Evolutionary conservation across 208 protist genomes (phyloP), one percentile per base, ranked within the genome.

Genomic region (Porcisia deanei): DNA sequence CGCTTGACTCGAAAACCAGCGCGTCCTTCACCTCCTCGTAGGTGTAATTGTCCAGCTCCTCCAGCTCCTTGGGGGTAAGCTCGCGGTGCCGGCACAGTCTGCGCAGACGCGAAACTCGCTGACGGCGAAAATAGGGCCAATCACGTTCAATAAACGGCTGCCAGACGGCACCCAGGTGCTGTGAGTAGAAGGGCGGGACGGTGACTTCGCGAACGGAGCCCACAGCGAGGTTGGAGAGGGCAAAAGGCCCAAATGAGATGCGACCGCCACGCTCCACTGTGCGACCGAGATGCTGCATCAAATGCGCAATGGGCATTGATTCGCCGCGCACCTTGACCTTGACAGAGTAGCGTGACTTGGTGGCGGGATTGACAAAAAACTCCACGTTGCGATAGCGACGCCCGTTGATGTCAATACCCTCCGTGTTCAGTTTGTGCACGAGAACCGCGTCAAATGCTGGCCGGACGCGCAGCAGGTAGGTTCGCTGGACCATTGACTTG

Each of bases 41-140:
- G 37, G 94, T 95, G 83, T 88, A 94, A 77, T 89, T 88, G 75
- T 97, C 94, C 39, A 97, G 82, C 81, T 97, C 91, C 76, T 97
- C 91, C 52, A 88, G 67, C 75, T 97, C 94, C 41, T 82, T 83
- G 43, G 90, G 86, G 2, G 89, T 93, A 60, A 97, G 82, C 71
- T 95, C 89, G 64, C 94, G 91, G 57, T 92, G 90, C 14, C 87
- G 85, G 68, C 76, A 60, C 25, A 96, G 82, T 14, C 81, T 82
- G 18, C 88, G 85, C 60, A 97, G 80, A 30, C 88, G 84, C 8
- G 71, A 52, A 30, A 94, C 88, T 57, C 94, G 91, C 79, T 92
- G 91, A 30, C 91, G 89, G 25, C 94, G 83, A 68, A 96, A 96
- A 77, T 88, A 96, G 9, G 94, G 94, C 92, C 91, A 96, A 80